These are phyloP conservation scores for Microthlaspi erraticum DNA, from an alignment of 345 rosid genomes.

Conservation along the genomic window DNA sequence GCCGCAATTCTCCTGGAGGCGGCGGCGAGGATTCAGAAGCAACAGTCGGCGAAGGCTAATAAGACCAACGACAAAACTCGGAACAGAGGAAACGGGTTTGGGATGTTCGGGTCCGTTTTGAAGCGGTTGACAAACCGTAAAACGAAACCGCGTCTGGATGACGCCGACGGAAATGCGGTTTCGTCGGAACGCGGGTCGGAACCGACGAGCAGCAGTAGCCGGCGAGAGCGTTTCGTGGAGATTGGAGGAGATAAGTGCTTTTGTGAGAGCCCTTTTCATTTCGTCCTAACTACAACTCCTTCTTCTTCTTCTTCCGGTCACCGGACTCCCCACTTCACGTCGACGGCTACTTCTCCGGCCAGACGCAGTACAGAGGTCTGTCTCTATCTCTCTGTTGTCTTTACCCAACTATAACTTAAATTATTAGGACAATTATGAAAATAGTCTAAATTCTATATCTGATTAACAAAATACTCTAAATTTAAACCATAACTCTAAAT, in stretches of 20 bases:
- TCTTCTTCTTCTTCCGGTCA: slow-evolving; percentile 54
- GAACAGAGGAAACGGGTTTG: slow-evolving; percentile 45
- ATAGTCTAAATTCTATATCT: not conserved
- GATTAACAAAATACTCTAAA: not conserved
- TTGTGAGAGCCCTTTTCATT: slow-evolving; percentile 76
- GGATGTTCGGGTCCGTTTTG: slow-evolving; percentile 63
- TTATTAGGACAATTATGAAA: not conserved
- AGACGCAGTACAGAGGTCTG: slow-evolving; percentile 49
- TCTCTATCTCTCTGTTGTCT: slow-evolving; percentile 3
- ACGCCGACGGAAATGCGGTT: slow-evolving; percentile 31
- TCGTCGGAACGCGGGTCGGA: slow-evolving; percentile 39
- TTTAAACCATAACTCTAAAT: not conserved
- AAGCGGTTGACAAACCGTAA: slow-evolving; percentile 56
- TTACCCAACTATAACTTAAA: not conserved
- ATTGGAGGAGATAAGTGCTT: slow-evolving; percentile 48
- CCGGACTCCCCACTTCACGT: slow-evolving; percentile 68
- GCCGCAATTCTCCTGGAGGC: slow-evolving; percentile 68
- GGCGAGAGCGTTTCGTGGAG: slow-evolving; percentile 29
- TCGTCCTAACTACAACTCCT: slow-evolving; percentile 61
- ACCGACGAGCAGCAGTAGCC: slow-evolving; percentile 34
- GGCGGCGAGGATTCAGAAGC: slow-evolving; percentile 75
- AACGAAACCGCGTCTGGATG: slow-evolving; percentile 41
- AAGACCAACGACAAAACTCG: slow-evolving; percentile 38
- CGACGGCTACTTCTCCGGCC: slow-evolving; percentile 68
- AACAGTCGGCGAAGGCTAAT: slow-evolving; percentile 37